Evolutionary conservation across 441 rosid genomes (phyloP), one percentile per base, ranked within the genome.

Genomic region (Adansonia rubrostipa): DNA sequence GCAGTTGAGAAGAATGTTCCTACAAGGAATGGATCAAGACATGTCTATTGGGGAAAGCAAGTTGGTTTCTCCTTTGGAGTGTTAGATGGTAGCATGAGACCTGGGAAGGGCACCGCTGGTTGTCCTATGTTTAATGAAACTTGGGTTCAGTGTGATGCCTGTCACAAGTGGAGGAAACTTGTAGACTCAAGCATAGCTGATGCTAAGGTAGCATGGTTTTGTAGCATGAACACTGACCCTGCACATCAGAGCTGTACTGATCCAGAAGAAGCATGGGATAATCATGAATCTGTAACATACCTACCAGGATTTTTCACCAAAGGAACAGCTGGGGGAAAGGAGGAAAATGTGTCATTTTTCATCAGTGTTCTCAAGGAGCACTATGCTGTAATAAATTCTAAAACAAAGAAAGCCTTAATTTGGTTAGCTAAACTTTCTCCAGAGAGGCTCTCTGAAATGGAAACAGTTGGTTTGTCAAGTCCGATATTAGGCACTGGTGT

Each of bases 121-220:
- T 71, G 63, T 78, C 75, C 75, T 42, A 78, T 77, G 61, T 75
- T 44, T 78, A 88, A 86, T 50, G 96, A 92, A 70, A 86, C 86
- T 66, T 96, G 99, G 99, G 89, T 93, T 79, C 99, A 96, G 86
- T 94, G 99, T 60, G 97, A 96, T 86, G 87, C 93, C 66, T 96
- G 99, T 84, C 81, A 83, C 72, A 94, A 96, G 86, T 96, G 99
- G 99, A 93, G 98, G 87, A 92, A 89, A 87, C 83, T 90, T 74
- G 75, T 75, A 64, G 91, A 82, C 78, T 82, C 79, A 50, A 80
- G 72, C 75, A 77, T 80, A 54, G 86, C 86, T 80, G 85, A 87
- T 86, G 77, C 85, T 65, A 84, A 82, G 77, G 84, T 86, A 65
- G 92, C 94, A 68, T 96, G 99, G 98, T 94, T 92, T 85, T 96